Base-by-base conservation (phyloP, 2,329 filamentous ascomycete species). In the Emmonsia crescens region DNA sequence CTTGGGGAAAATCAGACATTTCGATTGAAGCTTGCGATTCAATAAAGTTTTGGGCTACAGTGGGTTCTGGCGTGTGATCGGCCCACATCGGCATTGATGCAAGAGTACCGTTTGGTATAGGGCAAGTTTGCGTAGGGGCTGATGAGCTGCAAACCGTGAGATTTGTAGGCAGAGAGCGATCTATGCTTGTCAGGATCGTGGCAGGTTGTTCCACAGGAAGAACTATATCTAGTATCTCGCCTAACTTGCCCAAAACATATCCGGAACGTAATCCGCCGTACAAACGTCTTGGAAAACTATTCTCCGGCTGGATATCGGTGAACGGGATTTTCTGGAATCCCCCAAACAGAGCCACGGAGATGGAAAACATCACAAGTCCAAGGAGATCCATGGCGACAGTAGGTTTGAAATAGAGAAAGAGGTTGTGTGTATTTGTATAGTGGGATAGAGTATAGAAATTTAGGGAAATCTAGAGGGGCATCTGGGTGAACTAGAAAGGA, bases 341-440 rank as follows among this genome's bases (percentile, higher is more conserved):
- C 4, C 68, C 66, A 57, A 67, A 67, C 31, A 70, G 54, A 42
- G 65, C 68, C 38, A 65, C 59, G 6, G 61, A 60, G 12, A 69
- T 10, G 27, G 68, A 67, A 27, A 66, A 59, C 5, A 65, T 29
- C 12, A 62, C 31, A 5, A 68, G 62, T 24, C 67, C 60, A 19
- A 63, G 44, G 33, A 66, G 46, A 21, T 66, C 64, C 67, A 68
- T 70, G 49, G 21, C 21, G 60, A 42, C 2, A 48, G 24, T 27
- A 52, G 9, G 29, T 24, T 33, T 24, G 31, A 5, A 29, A 6
- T 21, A 24, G 59, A 48, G 9, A 42, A 52, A 33, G 12, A 31
- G 42, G 5, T n/a, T 21, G 14, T 1, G 5, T 29, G 21, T 21
- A 16, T 42, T 24, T 38, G 42, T 21, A 24, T 24, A 14, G 29